These are phyloP conservation scores for Kodamaea kaohsiungensis DNA, from an alignment of 805 yeast species.

Conservation along the genomic window DNA sequence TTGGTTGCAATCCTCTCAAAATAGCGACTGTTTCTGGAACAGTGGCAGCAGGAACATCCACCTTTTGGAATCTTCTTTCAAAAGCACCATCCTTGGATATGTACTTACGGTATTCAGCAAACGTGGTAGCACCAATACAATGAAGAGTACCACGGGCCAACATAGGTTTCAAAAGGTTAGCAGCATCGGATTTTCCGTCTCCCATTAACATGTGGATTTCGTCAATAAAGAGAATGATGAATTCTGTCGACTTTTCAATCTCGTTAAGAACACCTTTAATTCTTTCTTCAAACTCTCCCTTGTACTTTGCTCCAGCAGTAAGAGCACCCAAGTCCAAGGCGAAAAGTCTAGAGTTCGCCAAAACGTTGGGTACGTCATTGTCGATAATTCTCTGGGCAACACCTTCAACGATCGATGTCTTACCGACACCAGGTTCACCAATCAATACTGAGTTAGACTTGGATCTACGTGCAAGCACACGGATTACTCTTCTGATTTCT, in stretches of 20 bases:
- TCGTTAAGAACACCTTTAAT: slow-evolving; percentile 95
- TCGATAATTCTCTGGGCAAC: slow-evolving; percentile 97
- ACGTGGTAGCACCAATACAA: slow-evolving; percentile 98
- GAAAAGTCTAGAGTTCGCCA: slow-evolving; percentile 77
- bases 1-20: slow-evolving; percentile 91
- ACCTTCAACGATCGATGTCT: slow-evolving; percentile 97
- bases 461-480: slow-evolving; percentile 95
- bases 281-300: slow-evolving; percentile 98
- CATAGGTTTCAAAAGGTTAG: slow-evolving; percentile 95
- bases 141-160: slow-evolving; percentile 94
- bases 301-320: slow-evolving; percentile 98
- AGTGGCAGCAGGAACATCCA: slow-evolving; percentile 94
- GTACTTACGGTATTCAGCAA: slow-evolving; percentile 88
- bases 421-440: slow-evolving; percentile 99
- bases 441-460: slow-evolving; percentile 95
- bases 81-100: slow-evolving; percentile 98
- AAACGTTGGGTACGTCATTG: slow-evolving; percentile 88
- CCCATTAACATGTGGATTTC: slow-evolving; percentile 99
- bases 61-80: slow-evolving; percentile 97
- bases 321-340: slow-evolving; percentile 94
- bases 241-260: slow-evolving; percentile 80
- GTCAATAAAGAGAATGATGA: slow-evolving; percentile 91
- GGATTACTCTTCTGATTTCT: slow-evolving; percentile 91
- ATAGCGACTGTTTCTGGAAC: slow-evolving; percentile 93
- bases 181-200: slow-evolving; percentile 96